These are phyloP conservation scores for Dentipellis fragilis DNA, from an alignment of 768 basidiomycete genomes.

Conservation along the genomic window DNA sequence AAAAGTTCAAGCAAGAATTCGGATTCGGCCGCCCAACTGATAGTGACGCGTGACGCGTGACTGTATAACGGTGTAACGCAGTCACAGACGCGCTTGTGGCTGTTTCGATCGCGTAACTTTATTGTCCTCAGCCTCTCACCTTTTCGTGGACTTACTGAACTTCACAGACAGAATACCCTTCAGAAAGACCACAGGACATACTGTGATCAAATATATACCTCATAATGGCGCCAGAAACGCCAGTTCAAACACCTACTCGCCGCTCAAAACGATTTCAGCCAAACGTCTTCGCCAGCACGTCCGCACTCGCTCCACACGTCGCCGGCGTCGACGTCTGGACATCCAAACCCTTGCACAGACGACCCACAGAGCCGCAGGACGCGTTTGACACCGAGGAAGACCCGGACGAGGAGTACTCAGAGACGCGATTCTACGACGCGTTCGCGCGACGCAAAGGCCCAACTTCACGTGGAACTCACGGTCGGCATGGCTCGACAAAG, in stretches of 20 bases:
- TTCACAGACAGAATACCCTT: too few species aligned
- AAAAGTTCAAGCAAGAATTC: too few species aligned
- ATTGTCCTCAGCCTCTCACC: too few species aligned
- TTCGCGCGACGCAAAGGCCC: slow-evolving; percentile 2
- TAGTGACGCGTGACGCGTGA: too few species aligned
- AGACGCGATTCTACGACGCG: slow-evolving; percentile 8
- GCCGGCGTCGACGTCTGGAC: slow-evolving; percentile 6
- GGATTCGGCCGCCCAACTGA: too few species aligned
- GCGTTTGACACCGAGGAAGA: slow-evolving; percentile 11
- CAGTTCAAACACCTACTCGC: slow-evolving; percentile 1
- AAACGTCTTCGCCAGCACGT: neutral
- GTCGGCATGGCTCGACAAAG: neutral
- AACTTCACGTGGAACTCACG: neutral
- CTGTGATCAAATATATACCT: neutral
- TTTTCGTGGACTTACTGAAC: too few species aligned
- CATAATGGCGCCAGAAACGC: neutral
- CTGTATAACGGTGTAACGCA: too few species aligned
- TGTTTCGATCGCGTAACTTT: too few species aligned
- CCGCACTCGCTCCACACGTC: neutral
- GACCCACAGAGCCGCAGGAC: slow-evolving; percentile 9
- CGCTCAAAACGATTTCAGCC: slow-evolving; percentile 13
- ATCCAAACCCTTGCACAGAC: slow-evolving; percentile 6
- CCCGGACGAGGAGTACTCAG: neutral
- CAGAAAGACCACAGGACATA: too few species aligned
- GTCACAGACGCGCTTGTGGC: too few species aligned